Evolutionary conservation across 2,329 filamentous ascomycete genomes (phyloP).

Genomic region (Aspergillus udagawae): DNA sequence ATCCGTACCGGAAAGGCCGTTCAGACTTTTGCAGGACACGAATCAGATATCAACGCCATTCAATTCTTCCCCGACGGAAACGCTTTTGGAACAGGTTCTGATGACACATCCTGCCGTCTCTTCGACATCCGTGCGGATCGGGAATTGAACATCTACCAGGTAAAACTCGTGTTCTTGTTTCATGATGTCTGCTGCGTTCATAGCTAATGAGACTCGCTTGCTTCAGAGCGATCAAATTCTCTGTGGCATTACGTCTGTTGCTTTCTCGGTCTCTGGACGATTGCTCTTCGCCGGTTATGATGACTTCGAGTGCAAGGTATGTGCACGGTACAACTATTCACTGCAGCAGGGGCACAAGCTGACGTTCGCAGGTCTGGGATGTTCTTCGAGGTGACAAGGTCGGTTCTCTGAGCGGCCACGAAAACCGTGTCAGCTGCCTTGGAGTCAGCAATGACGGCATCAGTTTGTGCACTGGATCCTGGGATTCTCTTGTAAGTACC

Average conservation of each 20-base stretch:
- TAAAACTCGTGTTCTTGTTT: slow-evolving; percentile 36
- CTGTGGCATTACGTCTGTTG: slow-evolving; percentile 96
- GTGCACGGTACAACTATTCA: slow-evolving; percentile 22
- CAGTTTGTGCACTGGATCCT: slow-evolving; percentile 98
- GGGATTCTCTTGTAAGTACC: slow-evolving; percentile 89
- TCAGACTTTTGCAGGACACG: slow-evolving; percentile 96
- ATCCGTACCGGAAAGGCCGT: slow-evolving; percentile 97
- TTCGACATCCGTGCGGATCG: slow-evolving; percentile 97
- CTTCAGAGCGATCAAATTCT: slow-evolving; percentile 88
- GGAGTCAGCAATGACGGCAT: slow-evolving; percentile 99
- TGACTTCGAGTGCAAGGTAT: slow-evolving; percentile 99
- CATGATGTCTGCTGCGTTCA: neutral
- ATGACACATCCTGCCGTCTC: slow-evolving; percentile 93
- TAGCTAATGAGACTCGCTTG: slow-evolving; percentile 2
- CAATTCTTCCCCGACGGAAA: slow-evolving; percentile 99
- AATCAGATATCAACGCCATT: slow-evolving; percentile 98
- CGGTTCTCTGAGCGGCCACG: slow-evolving; percentile 91
- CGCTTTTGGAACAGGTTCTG: slow-evolving; percentile 95
- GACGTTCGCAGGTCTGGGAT: slow-evolving; percentile 78
- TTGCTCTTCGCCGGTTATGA: slow-evolving; percentile 96
- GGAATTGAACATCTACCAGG: slow-evolving; percentile 65
- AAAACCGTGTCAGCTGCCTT: slow-evolving; percentile 97
- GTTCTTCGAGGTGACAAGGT: slow-evolving; percentile 95
- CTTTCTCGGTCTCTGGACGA: slow-evolving; percentile 93
- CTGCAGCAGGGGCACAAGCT: slow-evolving; percentile 3